Base-by-base conservation (phyloP, 2,329 filamentous ascomycete genomes). In the Penicillium thymicola region DNA sequence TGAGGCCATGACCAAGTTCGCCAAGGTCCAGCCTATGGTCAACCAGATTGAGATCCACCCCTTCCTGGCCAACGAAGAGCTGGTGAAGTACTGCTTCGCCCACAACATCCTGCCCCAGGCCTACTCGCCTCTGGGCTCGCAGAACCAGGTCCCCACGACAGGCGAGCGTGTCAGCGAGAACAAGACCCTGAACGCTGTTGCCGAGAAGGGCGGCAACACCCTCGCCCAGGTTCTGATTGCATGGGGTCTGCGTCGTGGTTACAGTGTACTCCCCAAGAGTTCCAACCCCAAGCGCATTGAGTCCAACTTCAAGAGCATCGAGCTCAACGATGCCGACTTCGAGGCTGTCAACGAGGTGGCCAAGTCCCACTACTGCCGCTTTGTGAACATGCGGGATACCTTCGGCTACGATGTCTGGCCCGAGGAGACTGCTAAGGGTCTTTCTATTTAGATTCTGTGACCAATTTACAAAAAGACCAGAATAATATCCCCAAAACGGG, bases 381-480 rank as follows among this genome's bases (percentile, higher is more conserved):
- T 91, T 67, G 88, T 91, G 57, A 90, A 91, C 77, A 90, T 90
- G 88, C 90, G 89, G 80, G 87, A 89, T 62, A 89, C 86, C 1
- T 90, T 90, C 72, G 88, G 88, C 7, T 89, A 88, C 70, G 80
- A 90, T 65, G 82, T 90, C 48, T 87, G 85, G 85, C 80, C 85
- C 0, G 82, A 86, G 67, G 84, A 86, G 76, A 67, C 67, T 32
- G 69, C 70, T 44, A 63, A 67, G 58, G 64, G 73, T 59, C 34
- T 73, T 28, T 70, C 70, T 51, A 68, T 65, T 57, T 71, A 66
- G 59, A 57, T 59, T 27, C 46, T 10, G 42, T 30, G 51, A 32
- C 16, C 30, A 11, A 37, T 44, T 49, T 49, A 54, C 13, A 47
- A 27, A 32, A 54, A 52, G 43, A 37, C 48, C 11, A 54, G 38